Evolutionary conservation across 306 rosid species (phyloP), one percentile per base, ranked within the genome.

Genomic region (Cicer arietinum): DNA sequence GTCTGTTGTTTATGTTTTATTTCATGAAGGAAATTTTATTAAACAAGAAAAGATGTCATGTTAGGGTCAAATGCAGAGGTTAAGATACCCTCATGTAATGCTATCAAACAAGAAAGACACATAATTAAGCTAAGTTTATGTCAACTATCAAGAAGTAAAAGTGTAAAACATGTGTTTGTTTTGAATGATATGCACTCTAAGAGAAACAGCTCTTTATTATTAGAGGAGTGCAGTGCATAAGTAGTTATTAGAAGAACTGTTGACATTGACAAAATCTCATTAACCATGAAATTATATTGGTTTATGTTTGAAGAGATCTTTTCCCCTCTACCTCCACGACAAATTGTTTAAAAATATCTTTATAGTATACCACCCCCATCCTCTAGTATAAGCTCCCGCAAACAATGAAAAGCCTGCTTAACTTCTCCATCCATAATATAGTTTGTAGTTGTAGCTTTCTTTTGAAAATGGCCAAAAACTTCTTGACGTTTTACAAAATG

Each of bases 271-370:
- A 30, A 30, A 3, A 45, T 42, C 66, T 56, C 20, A 17, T 14
- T 41, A 67, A 70, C 41, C 66, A 62, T 10, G 61, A 35, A 40
- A 44, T 50, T 35, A 30, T 62, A 53, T 30, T 45, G 46, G 61
- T 69, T 62, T 46, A 39, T 71, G 52, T 69, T 37, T 54, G 41
- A 45, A 44, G 59, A 53, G 78, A 52, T 60, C 6, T 45, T 17
- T 42, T 53, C 69, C 44, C 14, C 7, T 35, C 11, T 53, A 35
- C 44, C 42, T 71, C 54, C 25, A 14, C 30, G 2, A 10, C 17
- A 6, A 48, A 20, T 41, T 50, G 50, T 45, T 43, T 40, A 61
- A 51, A 10, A 20, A 48, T 51, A 52, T 48, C 43, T 35, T 75
- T 60, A 12, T 59, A 14, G 25, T 30, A 30, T 30, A 30, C 37